phyloP scores from a whole-genome alignment of 305 asterid genomes.

The Striga hermonthica region DNA sequence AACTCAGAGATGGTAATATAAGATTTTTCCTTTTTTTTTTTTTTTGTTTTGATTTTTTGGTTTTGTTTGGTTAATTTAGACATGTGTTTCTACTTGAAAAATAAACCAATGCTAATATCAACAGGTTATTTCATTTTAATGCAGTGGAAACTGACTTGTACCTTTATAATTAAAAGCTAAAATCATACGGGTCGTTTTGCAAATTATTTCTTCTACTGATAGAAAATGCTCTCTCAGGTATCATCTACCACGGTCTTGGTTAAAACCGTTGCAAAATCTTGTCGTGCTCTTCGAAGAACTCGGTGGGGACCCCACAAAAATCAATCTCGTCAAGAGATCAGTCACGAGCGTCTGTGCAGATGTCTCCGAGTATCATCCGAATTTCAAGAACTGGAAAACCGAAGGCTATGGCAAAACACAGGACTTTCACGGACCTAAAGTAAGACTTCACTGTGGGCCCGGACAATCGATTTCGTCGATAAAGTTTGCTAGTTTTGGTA shows the following conservation, averaged over 20 bases:
- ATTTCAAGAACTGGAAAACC: conserved; percentile 78
- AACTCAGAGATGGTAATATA: conserved; percentile 92
- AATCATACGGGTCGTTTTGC: no score
- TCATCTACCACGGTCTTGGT: conserved; percentile 91
- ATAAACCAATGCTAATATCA: no score
- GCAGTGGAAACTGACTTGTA: no score
- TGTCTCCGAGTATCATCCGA: conserved; percentile 83
- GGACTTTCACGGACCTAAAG: conserved; percentile 79
- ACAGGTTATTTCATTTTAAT: no score
- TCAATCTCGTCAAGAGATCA: conserved; percentile 72
- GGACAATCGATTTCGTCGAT: conserved; percentile 79
- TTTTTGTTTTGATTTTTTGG: no score
- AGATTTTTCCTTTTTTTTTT: neutral
- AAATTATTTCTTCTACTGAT: neutral
- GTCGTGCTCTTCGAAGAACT: conserved; percentile 93
- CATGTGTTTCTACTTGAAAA: neutral
- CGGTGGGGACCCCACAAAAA: conserved; percentile 84
- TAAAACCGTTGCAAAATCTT: conserved; percentile 71
- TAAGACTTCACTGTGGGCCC: conserved; percentile 66
- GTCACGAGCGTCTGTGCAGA: conserved; percentile 75
- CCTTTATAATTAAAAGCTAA: no score
- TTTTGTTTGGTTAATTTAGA: no score
- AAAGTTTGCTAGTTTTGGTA: conserved; percentile 97
- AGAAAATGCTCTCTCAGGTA: conserved; percentile 59
- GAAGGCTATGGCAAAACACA: conserved; percentile 65